Evolutionary conservation across 805 yeast genomes (phyloP), one percentile per base, ranked within the genome.

Genomic region (Kuraishia piskuri): DNA sequence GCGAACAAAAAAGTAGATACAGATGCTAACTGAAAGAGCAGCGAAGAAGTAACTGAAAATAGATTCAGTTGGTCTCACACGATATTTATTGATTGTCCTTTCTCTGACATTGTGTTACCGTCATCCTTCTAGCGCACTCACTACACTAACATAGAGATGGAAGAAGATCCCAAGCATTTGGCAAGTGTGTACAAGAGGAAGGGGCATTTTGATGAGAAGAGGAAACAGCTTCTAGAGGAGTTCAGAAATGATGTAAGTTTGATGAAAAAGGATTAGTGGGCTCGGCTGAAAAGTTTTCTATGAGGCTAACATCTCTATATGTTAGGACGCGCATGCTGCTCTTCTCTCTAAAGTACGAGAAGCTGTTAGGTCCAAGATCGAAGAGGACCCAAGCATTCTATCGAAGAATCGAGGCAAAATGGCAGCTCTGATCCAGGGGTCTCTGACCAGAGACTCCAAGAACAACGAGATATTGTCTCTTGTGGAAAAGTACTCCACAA

Each of bases 401-500:
- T 62, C 70, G 0, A 64, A 77, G 59, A 79, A 78, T 62, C 75
- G 70, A 52, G 83, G 82, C 2, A 76, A 73, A 50, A 68, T 76
- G 61, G 76, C 75, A 0, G 83, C 83, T 0, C 61, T 79, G 54
- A 74, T 79, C 2, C 83, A 79, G 57, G 80, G 83, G 1, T 77
- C 75, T 14, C 19, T 51, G 21, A 21, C 47, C 2, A 46, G 31
- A 22, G 45, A 51, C 37, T 36, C 48, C 17, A 21, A 36, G 51
- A 40, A 19, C 21, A 50, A 50, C 19, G 52, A 50, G 36, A 50
- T 44, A 17, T 10, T 44, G 40, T 3, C 52, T 12, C 23, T 50
- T 31, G 31, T 50, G 6, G 48, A 50, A 20, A 40, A 44, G 40
- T 50, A 50, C 48, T 22, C 48, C 47, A 37, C 44, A 9, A 44